Conservation (phyloP, 495 filamentous ascomycete species). For the Lichina pygmaea region DNA sequence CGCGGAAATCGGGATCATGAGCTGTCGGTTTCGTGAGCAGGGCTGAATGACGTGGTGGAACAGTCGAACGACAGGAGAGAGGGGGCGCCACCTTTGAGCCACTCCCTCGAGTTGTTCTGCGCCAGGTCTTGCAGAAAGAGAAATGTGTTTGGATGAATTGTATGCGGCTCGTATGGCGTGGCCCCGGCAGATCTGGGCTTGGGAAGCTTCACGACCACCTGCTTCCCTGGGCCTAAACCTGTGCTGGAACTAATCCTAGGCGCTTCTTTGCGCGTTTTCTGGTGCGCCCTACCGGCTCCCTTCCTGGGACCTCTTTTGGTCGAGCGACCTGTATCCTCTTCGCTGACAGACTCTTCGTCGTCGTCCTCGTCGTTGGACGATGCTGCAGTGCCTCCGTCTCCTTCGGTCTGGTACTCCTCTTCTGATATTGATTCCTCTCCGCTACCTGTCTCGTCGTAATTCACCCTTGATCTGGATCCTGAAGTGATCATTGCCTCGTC, state of each 20-base stretch:
- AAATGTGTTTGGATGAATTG: conserved; percentile 57
- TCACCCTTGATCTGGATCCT: too few species aligned
- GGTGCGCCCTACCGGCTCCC: conserved; percentile 3
- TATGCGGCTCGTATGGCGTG: conserved; percentile 37
- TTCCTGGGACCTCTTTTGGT: neutral
- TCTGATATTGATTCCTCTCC: too few species aligned
- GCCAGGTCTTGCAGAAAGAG: conserved; percentile 50
- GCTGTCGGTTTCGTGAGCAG: conserved; percentile 14
- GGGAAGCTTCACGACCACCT: conserved; percentile 33
- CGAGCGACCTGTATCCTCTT: neutral
- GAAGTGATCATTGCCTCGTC: too few species aligned
- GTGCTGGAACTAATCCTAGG: conserved; percentile 30
- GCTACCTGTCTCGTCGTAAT: too few species aligned
- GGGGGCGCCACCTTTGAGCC: conserved; percentile 41
- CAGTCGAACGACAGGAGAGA: neutral
- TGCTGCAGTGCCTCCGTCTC: neutral
- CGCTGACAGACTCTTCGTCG: neutral
- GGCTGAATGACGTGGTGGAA: conserved; percentile 1
- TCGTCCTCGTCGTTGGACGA: neutral
- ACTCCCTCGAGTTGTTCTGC: conserved; percentile 51
- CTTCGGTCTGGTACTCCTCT: neutral
- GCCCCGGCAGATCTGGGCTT: conserved; percentile 39
- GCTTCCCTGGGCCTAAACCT: conserved; percentile 29
- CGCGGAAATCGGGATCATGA: conserved; percentile 50
- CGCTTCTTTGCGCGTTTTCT: conserved; percentile 21